Evolutionary conservation across 306 rosid species (phyloP).

Genomic region (Crataegus laevigata): DNA sequence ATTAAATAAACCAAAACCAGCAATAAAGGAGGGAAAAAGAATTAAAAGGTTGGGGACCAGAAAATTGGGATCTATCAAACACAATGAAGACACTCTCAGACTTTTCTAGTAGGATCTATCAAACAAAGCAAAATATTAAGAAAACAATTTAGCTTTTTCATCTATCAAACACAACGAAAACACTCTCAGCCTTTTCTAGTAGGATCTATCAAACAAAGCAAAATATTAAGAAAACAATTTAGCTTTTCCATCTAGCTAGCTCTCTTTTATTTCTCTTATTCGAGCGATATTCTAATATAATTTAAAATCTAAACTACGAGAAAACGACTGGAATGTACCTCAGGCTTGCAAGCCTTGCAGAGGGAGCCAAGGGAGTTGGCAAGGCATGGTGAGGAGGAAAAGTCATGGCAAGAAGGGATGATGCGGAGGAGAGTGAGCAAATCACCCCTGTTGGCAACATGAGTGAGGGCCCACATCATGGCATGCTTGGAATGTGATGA

Average conservation of each 20-base stretch:
- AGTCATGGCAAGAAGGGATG: slow-evolving; percentile 32
- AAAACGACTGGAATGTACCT: slow-evolving; percentile 36
- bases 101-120: background rate
- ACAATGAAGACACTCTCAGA: background rate
- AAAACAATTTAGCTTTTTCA: background rate
- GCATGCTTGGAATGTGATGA: slow-evolving; percentile 78
- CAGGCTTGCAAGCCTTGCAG: slow-evolving; percentile 84
- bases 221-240: background rate
- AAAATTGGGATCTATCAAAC: slow-evolving; percentile 30
- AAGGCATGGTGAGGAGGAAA: slow-evolving; percentile 52
- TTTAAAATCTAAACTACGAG: background rate
- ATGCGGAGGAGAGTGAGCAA: slow-evolving; percentile 76
- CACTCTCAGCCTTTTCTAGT: background rate
- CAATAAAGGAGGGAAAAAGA: background rate
- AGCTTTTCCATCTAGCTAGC: too few species aligned
- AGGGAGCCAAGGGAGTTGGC: slow-evolving; percentile 68
- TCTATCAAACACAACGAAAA: slow-evolving; percentile 1
- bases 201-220: background rate
- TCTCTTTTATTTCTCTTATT: too few species aligned
- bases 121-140: background rate
- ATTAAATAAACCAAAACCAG: background rate
- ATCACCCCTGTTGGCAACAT: slow-evolving; percentile 73
- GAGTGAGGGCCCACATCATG: slow-evolving; percentile 89
- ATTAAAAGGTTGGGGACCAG: background rate
- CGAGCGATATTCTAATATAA: too few species aligned